These are phyloP conservation scores for Trichoderma sp. DNA, from an alignment of 2,329 filamentous ascomycete species.

Conservation along the genomic window DNA sequence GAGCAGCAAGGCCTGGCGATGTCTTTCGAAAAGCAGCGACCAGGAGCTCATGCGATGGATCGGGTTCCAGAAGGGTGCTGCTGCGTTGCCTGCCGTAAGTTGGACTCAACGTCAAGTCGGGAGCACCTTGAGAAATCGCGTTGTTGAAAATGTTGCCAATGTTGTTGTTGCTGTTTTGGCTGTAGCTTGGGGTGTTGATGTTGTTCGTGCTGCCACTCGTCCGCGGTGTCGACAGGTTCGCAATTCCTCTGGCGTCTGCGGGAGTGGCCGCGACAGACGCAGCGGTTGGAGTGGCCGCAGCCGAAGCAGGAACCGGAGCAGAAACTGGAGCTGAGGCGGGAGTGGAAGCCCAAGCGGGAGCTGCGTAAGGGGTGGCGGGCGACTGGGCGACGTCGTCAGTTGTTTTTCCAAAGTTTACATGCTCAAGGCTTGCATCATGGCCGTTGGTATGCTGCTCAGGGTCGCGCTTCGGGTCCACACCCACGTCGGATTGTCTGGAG, in stretches of 20 bases:
- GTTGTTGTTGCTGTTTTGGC: slow-evolving; percentile 21
- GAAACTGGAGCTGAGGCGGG: background rate
- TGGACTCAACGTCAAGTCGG: background rate
- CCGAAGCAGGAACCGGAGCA: background rate
- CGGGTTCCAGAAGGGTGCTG: slow-evolving; percentile 5
- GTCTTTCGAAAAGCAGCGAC: slow-evolving; percentile 51
- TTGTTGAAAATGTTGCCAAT: slow-evolving; percentile 7
- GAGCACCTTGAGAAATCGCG: background rate
- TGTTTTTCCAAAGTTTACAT: slow-evolving; percentile 1
- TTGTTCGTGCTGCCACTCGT: background rate
- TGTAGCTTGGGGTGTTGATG: background rate
- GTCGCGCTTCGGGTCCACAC: slow-evolving; percentile 15
- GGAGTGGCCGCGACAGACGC: slow-evolving; percentile 1
- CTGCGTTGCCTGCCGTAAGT: slow-evolving; percentile 10
- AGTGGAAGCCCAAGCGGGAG: background rate
- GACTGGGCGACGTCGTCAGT: slow-evolving; percentile 1
- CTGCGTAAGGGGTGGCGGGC: slow-evolving; percentile 4
- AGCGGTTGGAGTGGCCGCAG: background rate
- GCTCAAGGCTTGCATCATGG: slow-evolving; percentile 10
- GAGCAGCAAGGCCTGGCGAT: slow-evolving; percentile 62
- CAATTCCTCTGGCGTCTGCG: background rate
- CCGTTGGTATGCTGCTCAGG: background rate
- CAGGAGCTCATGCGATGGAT: slow-evolving; percentile 30
- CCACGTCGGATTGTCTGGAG: slow-evolving; percentile 15
- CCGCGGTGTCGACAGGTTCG: background rate